A percentile compares a stretch with the other conserved stretches of the same genome.
phyloP scores from a whole-genome alignment of 148 eudicot species.

The Vaccinium vitisidaea region DNA sequence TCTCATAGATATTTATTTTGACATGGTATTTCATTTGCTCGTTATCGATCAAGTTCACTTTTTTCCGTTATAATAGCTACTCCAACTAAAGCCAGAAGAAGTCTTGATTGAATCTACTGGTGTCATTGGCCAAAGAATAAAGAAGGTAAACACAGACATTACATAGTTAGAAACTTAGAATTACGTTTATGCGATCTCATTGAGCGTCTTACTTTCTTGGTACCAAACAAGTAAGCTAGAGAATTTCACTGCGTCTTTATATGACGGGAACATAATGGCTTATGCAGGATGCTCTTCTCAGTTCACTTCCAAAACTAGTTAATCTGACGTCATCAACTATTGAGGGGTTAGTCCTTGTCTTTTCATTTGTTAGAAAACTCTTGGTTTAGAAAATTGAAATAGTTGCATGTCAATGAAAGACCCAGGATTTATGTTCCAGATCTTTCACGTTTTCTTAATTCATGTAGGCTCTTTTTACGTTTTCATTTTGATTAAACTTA shows the following conservation, averaged over 20 bases:
- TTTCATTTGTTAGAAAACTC: slow-evolving; percentile 1
- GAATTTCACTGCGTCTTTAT: too few relatives aligned
- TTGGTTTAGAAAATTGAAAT: neutral
- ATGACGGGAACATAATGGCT: neutral
- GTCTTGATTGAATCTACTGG: slow-evolving; percentile 97
- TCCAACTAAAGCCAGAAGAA: slow-evolving; percentile 59
- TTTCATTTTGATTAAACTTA: neutral
- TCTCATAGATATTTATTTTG: neutral
- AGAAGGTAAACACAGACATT: slow-evolving; percentile 55
- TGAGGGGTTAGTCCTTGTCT: slow-evolving; percentile 59
- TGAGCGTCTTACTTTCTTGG: neutral
- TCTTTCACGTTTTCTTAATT: neutral
- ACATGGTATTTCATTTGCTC: neutral
- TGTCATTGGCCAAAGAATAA: slow-evolving; percentile 94
- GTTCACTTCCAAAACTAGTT: slow-evolving; percentile 74
- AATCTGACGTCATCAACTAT: slow-evolving; percentile 55
- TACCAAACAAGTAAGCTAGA: neutral
- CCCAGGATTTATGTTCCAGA: neutral
- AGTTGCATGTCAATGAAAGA: neutral
- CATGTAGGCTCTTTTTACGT: neutral
- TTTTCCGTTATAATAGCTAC: slow-evolving; percentile 43
- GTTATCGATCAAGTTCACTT: neutral
- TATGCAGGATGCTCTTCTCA: slow-evolving; percentile 85
- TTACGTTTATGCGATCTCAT: neutral
- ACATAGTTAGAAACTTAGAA: neutral